These are phyloP conservation scores for Insectozyma bohioensis DNA, from an alignment of 1,139 yeast genomes.

Conservation along the genomic window DNA sequence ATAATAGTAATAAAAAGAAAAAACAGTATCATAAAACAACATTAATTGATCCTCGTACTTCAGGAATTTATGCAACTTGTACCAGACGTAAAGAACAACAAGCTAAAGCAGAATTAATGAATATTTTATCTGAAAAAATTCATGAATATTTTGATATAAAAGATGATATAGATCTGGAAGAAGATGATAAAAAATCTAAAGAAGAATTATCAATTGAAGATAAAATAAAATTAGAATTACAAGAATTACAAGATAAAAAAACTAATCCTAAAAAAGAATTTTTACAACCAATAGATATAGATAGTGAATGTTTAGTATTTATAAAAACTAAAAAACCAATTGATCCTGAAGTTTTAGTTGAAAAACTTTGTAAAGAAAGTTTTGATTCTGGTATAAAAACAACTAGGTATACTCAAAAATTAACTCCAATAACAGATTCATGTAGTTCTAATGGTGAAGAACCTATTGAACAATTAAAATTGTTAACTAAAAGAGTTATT, in stretches of 20 bases:
- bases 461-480: slow-evolving; percentile 53
- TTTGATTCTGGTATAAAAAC: slow-evolving; percentile 49
- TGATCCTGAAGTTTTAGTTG: slow-evolving; percentile 71
- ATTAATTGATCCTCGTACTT: slow-evolving; percentile 72
- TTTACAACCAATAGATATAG: slow-evolving; percentile 64
- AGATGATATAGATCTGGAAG: slow-evolving; percentile 24
- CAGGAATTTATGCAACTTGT: slow-evolving; percentile 87
- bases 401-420: slow-evolving; percentile 72
- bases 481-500: slow-evolving; percentile 56
- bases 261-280: slow-evolving; percentile 42
- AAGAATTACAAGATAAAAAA: slow-evolving; percentile 48
- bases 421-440: slow-evolving; percentile 78
- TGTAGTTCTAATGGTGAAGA: slow-evolving; percentile 58
- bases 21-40: slow-evolving; percentile 29
- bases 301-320: slow-evolving; percentile 84
- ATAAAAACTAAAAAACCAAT: slow-evolving; percentile 78
- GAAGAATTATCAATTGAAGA: slow-evolving; percentile 66
- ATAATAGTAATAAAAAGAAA: slow-evolving; percentile 8
- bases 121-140: slow-evolving; percentile 55
- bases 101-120: slow-evolving; percentile 71
- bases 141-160: slow-evolving; percentile 51
- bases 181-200: slow-evolving; percentile 28
- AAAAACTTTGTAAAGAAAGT: slow-evolving; percentile 61
- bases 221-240: slow-evolving; percentile 67
- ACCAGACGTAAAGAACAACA: slow-evolving; percentile 72